phyloP scores from a whole-genome alignment of 176 grass and related monocot genomes.

The Rhynchospora breviuscula region DNA sequence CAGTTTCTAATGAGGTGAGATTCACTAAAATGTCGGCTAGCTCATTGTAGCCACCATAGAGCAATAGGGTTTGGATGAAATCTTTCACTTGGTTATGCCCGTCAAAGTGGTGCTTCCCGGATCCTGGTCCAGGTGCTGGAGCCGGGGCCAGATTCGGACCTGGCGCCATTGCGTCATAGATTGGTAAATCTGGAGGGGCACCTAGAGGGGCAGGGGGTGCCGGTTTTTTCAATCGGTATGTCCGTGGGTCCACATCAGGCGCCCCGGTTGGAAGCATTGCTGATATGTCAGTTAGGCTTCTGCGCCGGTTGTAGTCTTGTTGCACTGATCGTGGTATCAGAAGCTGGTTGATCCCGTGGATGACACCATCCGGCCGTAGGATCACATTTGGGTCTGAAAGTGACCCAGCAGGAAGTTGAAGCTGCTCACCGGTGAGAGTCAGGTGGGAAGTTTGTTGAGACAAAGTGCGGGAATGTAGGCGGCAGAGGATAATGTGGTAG shows the following conservation, averaged over 20 bases:
- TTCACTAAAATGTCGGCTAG: slow-evolving; percentile 90
- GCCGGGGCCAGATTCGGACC: slow-evolving; percentile 51
- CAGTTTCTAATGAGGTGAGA: slow-evolving; percentile 79
- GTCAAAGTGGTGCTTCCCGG: slow-evolving; percentile 66
- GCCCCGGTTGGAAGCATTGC: slow-evolving; percentile 77
- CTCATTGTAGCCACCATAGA: slow-evolving; percentile 93
- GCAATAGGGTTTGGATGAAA: slow-evolving; percentile 84
- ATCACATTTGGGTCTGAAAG: slow-evolving; percentile 57
- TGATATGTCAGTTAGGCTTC: slow-evolving; percentile 73
- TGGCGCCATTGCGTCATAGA: slow-evolving; percentile 69
- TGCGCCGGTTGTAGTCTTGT: slow-evolving; percentile 85
- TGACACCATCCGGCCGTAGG: slow-evolving; percentile 60
- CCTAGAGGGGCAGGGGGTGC: slow-evolving; percentile 45
- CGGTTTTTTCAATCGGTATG: slow-evolving; percentile 85
- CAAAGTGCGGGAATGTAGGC: slow-evolving; percentile 23
- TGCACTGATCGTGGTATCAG: slow-evolving; percentile 78
- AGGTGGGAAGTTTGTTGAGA: not conserved
- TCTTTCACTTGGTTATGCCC: slow-evolving; percentile 83
- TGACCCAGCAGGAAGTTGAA: slow-evolving; percentile 43
- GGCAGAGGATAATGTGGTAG: slow-evolving; percentile 57
- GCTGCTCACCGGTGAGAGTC: slow-evolving; percentile 57
- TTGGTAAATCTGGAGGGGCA: slow-evolving; percentile 53
- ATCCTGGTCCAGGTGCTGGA: slow-evolving; percentile 29
- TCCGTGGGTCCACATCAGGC: slow-evolving; percentile 70
- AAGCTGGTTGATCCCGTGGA: slow-evolving; percentile 86